phyloP scores from a whole-genome alignment of 1,139 yeast genomes.

The Scheffersomyces stambukii region DNA sequence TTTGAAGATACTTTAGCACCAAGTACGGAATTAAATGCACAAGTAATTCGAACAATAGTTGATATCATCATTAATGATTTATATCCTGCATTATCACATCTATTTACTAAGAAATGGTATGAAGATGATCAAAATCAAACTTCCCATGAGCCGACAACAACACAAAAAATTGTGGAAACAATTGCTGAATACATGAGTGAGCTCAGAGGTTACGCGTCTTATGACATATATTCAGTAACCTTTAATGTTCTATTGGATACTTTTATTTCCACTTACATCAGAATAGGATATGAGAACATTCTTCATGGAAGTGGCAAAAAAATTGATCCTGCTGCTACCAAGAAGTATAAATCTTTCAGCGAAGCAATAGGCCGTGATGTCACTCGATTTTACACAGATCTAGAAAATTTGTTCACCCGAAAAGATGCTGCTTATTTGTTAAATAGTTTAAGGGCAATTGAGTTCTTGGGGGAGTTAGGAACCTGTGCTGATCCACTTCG shows the following conservation, averaged over 20 bases:
- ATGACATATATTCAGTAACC: slow-evolving; percentile 44
- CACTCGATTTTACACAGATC: slow-evolving; percentile 57
- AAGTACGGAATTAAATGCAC: slow-evolving; percentile 71
- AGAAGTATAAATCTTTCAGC: slow-evolving; percentile 36
- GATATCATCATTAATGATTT: slow-evolving; percentile 70
- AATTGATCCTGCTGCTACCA: slow-evolving; percentile 54
- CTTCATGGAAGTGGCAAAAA: slow-evolving; percentile 49
- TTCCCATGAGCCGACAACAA: slow-evolving; percentile 38
- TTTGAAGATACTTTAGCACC: slow-evolving; percentile 69
- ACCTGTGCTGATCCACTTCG: slow-evolving; percentile 48
- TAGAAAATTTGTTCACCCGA: slow-evolving; percentile 48
- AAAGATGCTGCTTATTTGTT: slow-evolving; percentile 50
- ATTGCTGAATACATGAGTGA: slow-evolving; percentile 73
- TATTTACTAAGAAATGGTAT: slow-evolving; percentile 45
- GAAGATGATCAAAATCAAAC: slow-evolving; percentile 37
- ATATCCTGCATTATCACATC: slow-evolving; percentile 39
- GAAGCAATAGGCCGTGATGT: slow-evolving; percentile 57
- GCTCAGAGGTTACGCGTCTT: slow-evolving; percentile 46
- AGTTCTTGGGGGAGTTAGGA: slow-evolving; percentile 65
- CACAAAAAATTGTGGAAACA: slow-evolving; percentile 58
- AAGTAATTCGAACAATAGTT: slow-evolving; percentile 59
- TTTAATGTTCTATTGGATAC: slow-evolving; percentile 40
- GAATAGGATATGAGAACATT: slow-evolving; percentile 43
- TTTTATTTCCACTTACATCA: slow-evolving; percentile 42
- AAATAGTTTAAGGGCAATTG: slow-evolving; percentile 54